phyloP scores from a whole-genome alignment of 1,139 yeast species.

The Protomyces macrosporus region DNA sequence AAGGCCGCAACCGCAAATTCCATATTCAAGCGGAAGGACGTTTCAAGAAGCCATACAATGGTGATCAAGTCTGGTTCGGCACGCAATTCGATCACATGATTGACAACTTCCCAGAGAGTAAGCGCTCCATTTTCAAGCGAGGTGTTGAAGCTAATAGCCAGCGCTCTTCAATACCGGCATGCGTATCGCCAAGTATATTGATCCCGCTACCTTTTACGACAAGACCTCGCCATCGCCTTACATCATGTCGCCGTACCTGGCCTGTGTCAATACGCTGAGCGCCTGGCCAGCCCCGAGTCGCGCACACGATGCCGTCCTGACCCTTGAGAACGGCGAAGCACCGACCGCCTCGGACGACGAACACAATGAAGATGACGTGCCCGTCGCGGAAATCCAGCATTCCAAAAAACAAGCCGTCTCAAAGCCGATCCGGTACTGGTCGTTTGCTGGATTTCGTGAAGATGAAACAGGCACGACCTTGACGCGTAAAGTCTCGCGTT shows the following conservation, averaged over 20 bases:
- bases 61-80: constrained; percentile 28
- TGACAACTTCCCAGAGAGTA: constrained; percentile 27
- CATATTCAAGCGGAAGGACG: constrained; percentile 30
- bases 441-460: constrained; percentile 26
- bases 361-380: constrained; percentile 15
- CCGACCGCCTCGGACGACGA: constrained; percentile 19
- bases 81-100: constrained; percentile 29
- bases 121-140: neutral
- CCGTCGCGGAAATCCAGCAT: constrained; percentile 12
- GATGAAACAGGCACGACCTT: constrained; percentile 9
- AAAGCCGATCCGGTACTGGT: constrained; percentile 26
- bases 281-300: constrained; percentile 29
- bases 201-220: constrained; percentile 29
- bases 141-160: neutral
- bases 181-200: constrained; percentile 29
- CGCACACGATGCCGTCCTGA: constrained; percentile 26
- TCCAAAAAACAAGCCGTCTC: neutral
- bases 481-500: constrained; percentile 7
- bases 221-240: constrained; percentile 22
- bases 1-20: constrained; percentile 27
- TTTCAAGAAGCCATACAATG: constrained; percentile 26
- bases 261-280: constrained; percentile 29
- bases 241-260: constrained; percentile 29
- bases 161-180: constrained; percentile 28
- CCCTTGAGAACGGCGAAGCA: constrained; percentile 17